A percentile compares a stretch with the other conserved stretches of the same genome.
Conservation (phyloP, 495 filamentous ascomycete species). For the Trichoderma orchidacearum region DNA sequence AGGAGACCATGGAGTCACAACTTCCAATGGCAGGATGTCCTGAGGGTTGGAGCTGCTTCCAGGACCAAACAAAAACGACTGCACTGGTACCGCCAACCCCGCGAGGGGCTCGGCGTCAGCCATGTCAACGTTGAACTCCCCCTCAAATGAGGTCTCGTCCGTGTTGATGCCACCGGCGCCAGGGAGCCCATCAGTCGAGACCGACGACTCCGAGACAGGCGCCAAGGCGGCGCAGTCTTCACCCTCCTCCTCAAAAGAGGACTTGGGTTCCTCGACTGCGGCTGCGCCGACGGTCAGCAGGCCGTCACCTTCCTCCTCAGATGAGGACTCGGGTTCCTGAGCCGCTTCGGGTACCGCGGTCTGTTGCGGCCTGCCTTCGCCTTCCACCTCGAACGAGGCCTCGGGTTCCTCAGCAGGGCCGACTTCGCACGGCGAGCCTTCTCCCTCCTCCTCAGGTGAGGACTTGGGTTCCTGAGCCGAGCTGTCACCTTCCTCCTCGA, state of each 20-base stretch:
- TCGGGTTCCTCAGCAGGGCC: not conserved
- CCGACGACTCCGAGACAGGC: not conserved
- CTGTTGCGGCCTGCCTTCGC: not conserved
- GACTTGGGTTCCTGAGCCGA: not conserved
- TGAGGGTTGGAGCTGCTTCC: not conserved
- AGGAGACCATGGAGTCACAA: not conserved
- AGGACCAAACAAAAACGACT: not conserved
- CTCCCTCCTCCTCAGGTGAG: not conserved
- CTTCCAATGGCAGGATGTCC: not conserved
- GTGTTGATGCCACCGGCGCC: not conserved
- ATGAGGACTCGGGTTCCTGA: not conserved
- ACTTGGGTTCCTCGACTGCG: not conserved
- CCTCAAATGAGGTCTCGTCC: not conserved
- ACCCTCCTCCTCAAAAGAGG: not conserved
- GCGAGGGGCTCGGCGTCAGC: not conserved
- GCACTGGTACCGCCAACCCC: not conserved
- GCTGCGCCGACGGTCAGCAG: not conserved
- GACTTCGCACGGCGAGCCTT: not conserved
- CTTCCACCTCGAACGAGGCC: not conserved
- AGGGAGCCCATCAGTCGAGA: not conserved
- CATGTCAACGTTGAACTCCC: not conserved
- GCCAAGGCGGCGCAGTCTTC: not conserved
- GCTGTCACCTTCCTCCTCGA: not conserved
- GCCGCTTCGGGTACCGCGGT: not conserved
- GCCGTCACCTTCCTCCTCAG: not conserved